A percentile compares a stretch with the other conserved stretches of the same genome.
phyloP scores from a whole-genome alignment of 352 stramenopile species.

The Pythium inflatum region DNA sequence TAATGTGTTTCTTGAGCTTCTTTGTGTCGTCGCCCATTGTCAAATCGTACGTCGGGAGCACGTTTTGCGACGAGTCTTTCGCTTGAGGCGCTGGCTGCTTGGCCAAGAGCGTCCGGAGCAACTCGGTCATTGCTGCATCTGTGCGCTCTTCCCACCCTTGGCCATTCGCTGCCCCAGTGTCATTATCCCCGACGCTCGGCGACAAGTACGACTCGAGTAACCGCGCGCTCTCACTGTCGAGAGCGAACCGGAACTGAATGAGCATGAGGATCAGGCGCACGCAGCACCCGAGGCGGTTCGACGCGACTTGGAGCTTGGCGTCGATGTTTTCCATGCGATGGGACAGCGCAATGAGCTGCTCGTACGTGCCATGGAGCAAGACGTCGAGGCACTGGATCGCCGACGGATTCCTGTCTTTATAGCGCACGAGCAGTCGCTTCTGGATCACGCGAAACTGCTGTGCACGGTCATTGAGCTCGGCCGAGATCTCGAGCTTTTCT shows the following conservation, averaged over 20 bases:
- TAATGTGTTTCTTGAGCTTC: constrained; percentile 91
- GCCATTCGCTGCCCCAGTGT: constrained; percentile 41
- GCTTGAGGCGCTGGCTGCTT: constrained; percentile 49
- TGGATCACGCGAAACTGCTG: constrained; percentile 91
- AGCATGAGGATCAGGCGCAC: constrained; percentile 84
- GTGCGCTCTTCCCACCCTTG: constrained; percentile 91
- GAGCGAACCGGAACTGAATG: constrained; percentile 77
- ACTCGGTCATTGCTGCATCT: constrained; percentile 83
- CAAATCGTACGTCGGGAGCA: constrained; percentile 47
- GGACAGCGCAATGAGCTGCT: constrained; percentile 76
- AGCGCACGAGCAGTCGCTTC: constrained; percentile 89
- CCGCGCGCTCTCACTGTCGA: constrained; percentile 64
- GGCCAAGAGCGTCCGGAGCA: constrained; percentile 77
- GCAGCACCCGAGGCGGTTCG: constrained; percentile 73
- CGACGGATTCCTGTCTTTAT: constrained; percentile 87
- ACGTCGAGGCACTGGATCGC: constrained; percentile 82
- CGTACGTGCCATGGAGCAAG: constrained; percentile 86
- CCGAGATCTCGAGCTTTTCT: constrained; percentile 62
- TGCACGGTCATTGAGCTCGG: constrained; percentile 80
- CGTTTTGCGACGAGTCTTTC: constrained; percentile 22
- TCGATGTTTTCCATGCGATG: constrained; percentile 73
- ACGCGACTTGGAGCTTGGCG: constrained; percentile 48
- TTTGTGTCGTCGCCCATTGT: constrained; percentile 80
- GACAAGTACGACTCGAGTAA: constrained; percentile 74
- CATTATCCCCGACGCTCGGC: constrained; percentile 59